Conservation (phyloP, 2,329 filamentous ascomycete species). For the Penicillium sp. region DNA sequence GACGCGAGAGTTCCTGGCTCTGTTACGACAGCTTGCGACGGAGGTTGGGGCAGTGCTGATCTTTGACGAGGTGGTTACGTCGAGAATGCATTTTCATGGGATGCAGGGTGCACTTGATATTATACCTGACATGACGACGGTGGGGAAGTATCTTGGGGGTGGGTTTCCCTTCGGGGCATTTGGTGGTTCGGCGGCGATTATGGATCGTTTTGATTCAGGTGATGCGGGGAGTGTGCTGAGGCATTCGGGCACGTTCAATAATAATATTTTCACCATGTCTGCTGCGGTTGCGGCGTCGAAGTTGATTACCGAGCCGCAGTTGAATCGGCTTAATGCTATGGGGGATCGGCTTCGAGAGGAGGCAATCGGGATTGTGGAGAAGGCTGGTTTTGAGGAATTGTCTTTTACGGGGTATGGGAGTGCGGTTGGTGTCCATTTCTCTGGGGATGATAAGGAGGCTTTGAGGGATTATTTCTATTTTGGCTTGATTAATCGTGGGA, state of each 20-base stretch:
- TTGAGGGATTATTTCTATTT: conserved; percentile 34
- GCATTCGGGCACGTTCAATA: conserved; percentile 71
- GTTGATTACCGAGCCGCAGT: conserved; percentile 23
- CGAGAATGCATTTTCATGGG: conserved; percentile 59
- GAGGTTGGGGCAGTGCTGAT: conserved; percentile 64
- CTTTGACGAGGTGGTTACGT: conserved; percentile 74
- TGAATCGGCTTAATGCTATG: conserved; percentile 29
- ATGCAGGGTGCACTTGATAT: conserved; percentile 50
- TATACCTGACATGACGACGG: conserved; percentile 64
- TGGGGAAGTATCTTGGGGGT: conserved; percentile 71
- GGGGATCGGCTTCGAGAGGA: conserved; percentile 28
- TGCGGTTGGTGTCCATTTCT: conserved; percentile 34
- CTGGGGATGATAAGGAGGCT: conserved; percentile 17
- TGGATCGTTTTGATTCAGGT: conserved; percentile 55
- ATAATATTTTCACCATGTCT: conserved; percentile 66
- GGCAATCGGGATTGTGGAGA: conserved; percentile 16
- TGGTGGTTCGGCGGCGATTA: conserved; percentile 63
- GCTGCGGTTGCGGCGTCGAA: conserved; percentile 51
- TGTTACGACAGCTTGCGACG: conserved; percentile 53
- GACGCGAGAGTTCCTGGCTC: conserved; percentile 56
- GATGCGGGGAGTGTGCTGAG: conserved; percentile 35
- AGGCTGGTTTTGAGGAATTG: conserved; percentile 24
- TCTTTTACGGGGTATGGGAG: conserved; percentile 37
- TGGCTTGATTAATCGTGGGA: conserved; percentile 30
- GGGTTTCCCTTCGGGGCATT: conserved; percentile 70